Conservation (phyloP, 495 filamentous ascomycete species). For the Penicillium coffeae region DNA sequence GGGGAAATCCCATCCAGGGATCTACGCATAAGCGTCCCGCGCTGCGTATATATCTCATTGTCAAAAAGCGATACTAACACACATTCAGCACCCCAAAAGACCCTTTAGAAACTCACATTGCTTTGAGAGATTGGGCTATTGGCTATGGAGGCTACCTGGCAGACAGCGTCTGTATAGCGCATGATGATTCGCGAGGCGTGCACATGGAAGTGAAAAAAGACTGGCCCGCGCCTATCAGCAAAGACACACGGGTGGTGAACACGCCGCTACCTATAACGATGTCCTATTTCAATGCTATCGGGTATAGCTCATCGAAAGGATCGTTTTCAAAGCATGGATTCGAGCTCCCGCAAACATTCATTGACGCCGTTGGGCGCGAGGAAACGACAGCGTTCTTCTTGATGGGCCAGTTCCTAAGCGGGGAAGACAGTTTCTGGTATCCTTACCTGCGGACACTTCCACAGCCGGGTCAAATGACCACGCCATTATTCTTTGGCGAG, state of each 20-base stretch:
- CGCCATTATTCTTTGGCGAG: constrained; percentile 55
- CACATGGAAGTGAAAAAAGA: constrained; percentile 41
- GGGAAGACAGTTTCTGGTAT: constrained; percentile 53
- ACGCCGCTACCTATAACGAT: constrained; percentile 46
- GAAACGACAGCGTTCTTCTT: constrained; percentile 52
- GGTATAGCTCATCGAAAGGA: constrained; percentile 13
- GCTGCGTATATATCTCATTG: constrained; percentile 1
- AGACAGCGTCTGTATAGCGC: constrained; percentile 36
- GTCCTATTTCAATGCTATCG: constrained; percentile 51
- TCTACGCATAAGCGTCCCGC: too few species aligned
- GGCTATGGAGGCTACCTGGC: constrained; percentile 40
- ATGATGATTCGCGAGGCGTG: constrained; percentile 41
- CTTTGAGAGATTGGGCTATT: constrained; percentile 40
- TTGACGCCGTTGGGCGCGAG: constrained; percentile 34
- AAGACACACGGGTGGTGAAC: constrained; percentile 38
- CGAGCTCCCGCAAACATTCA: constrained; percentile 30
- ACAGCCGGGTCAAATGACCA: constrained; percentile 48
- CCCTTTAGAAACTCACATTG: constrained; percentile 26
- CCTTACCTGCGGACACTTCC: constrained; percentile 60
- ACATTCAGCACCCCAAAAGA: constrained; percentile 7
- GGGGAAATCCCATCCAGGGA: too few species aligned
- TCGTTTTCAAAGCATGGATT: constrained; percentile 36
- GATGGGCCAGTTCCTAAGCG: constrained; percentile 51
- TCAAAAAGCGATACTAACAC: constrained; percentile 6
- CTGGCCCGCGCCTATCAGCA: constrained; percentile 19